Base-by-base conservation (phyloP, 2,329 filamentous ascomycete genomes). In the Colletotrichum scovillei region DNA sequence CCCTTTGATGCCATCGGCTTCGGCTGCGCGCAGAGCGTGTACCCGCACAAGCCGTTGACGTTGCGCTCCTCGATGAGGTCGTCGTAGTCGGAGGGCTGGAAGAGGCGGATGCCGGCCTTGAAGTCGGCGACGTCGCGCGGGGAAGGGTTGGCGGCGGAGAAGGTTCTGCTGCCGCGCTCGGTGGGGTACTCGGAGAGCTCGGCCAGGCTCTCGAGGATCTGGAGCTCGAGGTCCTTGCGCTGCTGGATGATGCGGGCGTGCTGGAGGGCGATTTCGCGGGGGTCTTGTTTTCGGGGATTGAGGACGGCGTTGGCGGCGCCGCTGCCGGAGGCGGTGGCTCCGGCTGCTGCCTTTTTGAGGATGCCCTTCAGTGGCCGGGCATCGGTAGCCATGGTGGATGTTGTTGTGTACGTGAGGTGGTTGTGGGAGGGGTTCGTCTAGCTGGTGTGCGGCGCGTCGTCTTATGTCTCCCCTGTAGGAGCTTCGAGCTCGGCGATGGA, bases 31-130 rank as follows among this genome's bases (percentile, higher is more conserved):
- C 97, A 99, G 32, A 98, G 87, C 0, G 90, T 87, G 81, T 98
- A 98, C 1, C 95, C 97, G 83, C 97, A 99, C 24, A 90, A 88
- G 56, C 89, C 90, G 77, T 94, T 92, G 76, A 94, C 93, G 81
- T 97, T 97, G 78, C 97, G 93, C 86, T 99, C 97, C 76, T 93
- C 89, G 73, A 98, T 92, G 63, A 98, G 86, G 76, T 94, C 93
- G 79, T 98, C 95, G 85, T 97, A 97, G 85, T 99, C 96, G 66
- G 89, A 88, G 0, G 95, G 94, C 80, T 96, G 94, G 83, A 98
- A 98, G 56, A 91, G 87, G 11, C 88, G 85, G 28, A 98, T 84
- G 46, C 90, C 88, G 4, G 86, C 79, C 77, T 92, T 91, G 83
- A 98, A 95, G 67, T 85, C 84, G 52, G 83, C 80, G 1, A 88